phyloP scores from a whole-genome alignment of 2,329 filamentous ascomycete species.

The Cryphonectria naterciae region DNA sequence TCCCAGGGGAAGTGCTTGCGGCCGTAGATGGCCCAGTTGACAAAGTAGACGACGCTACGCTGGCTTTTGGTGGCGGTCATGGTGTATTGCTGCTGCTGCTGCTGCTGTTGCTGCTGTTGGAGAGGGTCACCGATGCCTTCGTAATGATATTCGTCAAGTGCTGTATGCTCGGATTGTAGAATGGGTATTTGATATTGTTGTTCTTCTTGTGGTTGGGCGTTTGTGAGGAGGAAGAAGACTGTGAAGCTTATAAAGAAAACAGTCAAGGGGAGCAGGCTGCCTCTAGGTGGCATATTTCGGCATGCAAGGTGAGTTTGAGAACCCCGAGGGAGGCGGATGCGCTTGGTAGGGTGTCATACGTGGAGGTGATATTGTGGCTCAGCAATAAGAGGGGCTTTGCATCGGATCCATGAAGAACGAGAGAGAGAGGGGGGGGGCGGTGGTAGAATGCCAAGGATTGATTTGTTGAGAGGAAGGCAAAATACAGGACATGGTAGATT shows the following conservation, averaged over 20 bases:
- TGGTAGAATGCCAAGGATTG: slow-evolving; percentile 7
- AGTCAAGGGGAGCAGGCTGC: slow-evolving; percentile 21
- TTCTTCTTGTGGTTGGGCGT: slow-evolving; percentile 19
- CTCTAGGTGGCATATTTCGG: slow-evolving; percentile 25
- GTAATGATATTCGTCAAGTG: slow-evolving; percentile 18
- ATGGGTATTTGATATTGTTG: slow-evolving; percentile 16
- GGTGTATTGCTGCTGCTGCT: slow-evolving; percentile 28
- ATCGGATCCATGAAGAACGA: not conserved
- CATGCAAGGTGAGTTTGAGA: not conserved
- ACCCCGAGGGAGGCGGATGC: not conserved
- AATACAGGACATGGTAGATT: not conserved
- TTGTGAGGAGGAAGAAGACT: slow-evolving; percentile 10
- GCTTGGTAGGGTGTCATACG: slow-evolving; percentile 11
- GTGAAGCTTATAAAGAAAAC: slow-evolving; percentile 25
- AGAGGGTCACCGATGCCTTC: slow-evolving; percentile 14
- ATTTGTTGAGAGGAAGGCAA: not conserved
- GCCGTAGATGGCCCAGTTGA: slow-evolving; percentile 86
- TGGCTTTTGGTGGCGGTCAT: slow-evolving; percentile 55
- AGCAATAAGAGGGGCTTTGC: slow-evolving; percentile 14
- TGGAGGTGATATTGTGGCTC: slow-evolving; percentile 15
- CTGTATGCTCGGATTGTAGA: slow-evolving; percentile 14
- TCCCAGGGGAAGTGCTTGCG: slow-evolving; percentile 85
- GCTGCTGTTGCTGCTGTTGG: slow-evolving; percentile 17
- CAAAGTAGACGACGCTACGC: slow-evolving; percentile 73
- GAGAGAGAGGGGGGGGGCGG: slow-evolving; percentile 1